phyloP scores from a whole-genome alignment of 2,329 filamentous ascomycete species.

The Arthroderma sp. region DNA sequence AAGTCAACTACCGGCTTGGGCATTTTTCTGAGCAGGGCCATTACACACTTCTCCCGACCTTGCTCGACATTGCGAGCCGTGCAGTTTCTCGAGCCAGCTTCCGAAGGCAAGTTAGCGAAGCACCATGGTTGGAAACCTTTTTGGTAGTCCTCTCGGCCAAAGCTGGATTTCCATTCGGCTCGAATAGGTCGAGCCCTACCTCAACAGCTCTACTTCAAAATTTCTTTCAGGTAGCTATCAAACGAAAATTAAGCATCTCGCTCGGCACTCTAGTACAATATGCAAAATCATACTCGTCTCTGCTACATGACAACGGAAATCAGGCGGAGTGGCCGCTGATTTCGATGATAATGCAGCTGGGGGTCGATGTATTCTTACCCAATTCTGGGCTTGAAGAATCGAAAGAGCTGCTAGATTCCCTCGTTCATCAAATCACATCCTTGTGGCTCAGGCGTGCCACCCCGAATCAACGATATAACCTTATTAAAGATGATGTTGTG shows the following conservation, averaged over 20 bases:
- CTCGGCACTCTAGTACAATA: conserved; percentile 29
- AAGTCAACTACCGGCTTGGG: conserved; percentile 24
- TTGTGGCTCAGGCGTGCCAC: conserved; percentile 18
- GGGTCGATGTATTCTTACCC: conserved; percentile 31
- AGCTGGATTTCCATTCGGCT: conserved; percentile 22
- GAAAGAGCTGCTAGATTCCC: conserved; percentile 21
- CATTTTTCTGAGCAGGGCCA: conserved; percentile 5
- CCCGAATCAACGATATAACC: conserved; percentile 15
- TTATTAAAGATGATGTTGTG: conserved; percentile 26
- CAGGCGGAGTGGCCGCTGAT: conserved; percentile 29
- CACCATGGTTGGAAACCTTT: conserved; percentile 37
- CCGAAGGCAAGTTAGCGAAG: conserved; percentile 32
- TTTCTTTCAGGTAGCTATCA: conserved; percentile 26
- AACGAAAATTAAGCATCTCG: conserved; percentile 27
- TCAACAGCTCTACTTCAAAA: conserved; percentile 23
- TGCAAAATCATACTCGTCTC: conserved; percentile 25
- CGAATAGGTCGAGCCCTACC: conserved; percentile 9
- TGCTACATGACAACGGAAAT: conserved; percentile 19
- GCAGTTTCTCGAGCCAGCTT: conserved; percentile 33
- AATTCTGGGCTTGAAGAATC: conserved; percentile 30
- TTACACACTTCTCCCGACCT: conserved; percentile 24
- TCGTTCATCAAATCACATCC: conserved; percentile 23
- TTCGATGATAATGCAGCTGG: conserved; percentile 29
- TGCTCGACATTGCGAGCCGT: conserved; percentile 35
- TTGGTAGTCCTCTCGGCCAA: conserved; percentile 32